Evolutionary conservation across 2,329 filamentous ascomycete species (phyloP), one percentile per base, ranked within the genome.

Genomic region (Ampelomyces quisqualis): DNA sequence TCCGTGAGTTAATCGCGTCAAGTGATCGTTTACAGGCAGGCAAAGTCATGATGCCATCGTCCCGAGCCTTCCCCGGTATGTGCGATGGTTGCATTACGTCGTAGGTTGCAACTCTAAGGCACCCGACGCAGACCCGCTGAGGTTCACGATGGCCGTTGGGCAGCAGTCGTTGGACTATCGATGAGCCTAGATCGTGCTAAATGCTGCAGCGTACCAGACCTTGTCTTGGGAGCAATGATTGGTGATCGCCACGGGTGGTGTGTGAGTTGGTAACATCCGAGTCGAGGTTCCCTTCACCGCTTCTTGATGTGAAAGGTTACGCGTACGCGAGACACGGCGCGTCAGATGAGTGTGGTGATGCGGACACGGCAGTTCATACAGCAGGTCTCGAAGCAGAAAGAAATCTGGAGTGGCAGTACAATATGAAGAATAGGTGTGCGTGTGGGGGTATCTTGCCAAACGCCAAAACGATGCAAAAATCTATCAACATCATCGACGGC

Each of bases 391-490:
- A n/a, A n/a, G n/a, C n/a, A n/a, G n/a, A n/a, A n/a, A n/a, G n/a
- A n/a, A n/a, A n/a, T n/a, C n/a, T n/a, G n/a, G n/a, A n/a, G n/a
- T n/a, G n/a, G n/a, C n/a, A n/a, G n/a, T n/a, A n/a, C n/a, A n/a
- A n/a, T 11, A 39, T 10, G 21, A 3, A 24, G 11, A 23, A 13
- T 9, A 35, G 38, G 23, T 38, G 33, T 47, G 40, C 33, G 26
- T 45, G 40, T 22, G 18, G 43, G 55, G 55, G 55, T 58, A 58
- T 58, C 53, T 38, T 39, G 35, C 39, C 31, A 37, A 53, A 48
- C 51, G 48, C 53, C 45, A 43, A 26, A 52, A 37, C 24, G 15
- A 53, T 43, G 48, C 49, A 23, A 38, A 30, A 31, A 10, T 35
- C 18, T 17, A 27, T 21, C 39, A 28, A 21, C 18, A 31, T 33